A percentile compares a stretch with the other conserved stretches of the same genome.
Conservation (phyloP, 805 yeast species). For the Wickerhamiella slavikovae region DNA sequence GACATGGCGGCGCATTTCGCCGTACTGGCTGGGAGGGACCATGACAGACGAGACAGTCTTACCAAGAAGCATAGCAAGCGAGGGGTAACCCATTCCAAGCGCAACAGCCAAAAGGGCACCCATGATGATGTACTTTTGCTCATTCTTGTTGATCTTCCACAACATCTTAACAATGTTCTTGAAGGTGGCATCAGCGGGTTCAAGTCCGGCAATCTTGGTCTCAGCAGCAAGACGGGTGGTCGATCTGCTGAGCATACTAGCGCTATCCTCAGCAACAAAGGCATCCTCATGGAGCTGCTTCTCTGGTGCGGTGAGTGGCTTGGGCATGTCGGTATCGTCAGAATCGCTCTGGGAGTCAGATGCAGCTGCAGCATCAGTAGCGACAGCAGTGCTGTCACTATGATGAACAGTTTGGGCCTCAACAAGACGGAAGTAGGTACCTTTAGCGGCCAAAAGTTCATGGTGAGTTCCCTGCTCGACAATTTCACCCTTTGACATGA, state of each 20-base stretch:
- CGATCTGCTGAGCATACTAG: not conserved
- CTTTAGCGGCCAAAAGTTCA: conserved; percentile 16
- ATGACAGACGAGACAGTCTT: conserved; percentile 17
- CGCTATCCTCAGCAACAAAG: conserved; percentile 1
- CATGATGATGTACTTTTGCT: conserved; percentile 10
- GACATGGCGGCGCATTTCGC: conserved; percentile 17
- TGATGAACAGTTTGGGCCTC: conserved; percentile 20
- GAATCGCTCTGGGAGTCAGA: not conserved
- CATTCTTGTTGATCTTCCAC: conserved; percentile 11
- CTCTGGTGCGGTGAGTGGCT: not conserved
- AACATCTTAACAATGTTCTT: conserved; percentile 7
- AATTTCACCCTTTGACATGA: conserved; percentile 29
- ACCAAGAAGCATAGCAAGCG: conserved; percentile 20
- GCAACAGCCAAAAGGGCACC: conserved; percentile 14
- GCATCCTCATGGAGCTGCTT: not conserved
- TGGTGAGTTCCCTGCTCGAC: conserved; percentile 26
- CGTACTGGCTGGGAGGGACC: conserved; percentile 15
- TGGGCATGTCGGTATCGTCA: conserved; percentile 1
- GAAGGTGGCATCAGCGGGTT: conserved; percentile 3
- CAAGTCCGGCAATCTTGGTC: conserved; percentile 10
- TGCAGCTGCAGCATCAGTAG: conserved; percentile 1
- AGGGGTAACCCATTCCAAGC: conserved; percentile 20
- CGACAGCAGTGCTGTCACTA: conserved; percentile 1
- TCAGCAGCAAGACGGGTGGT: conserved; percentile 3
- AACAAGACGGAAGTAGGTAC: conserved; percentile 18